Conservation (phyloP, 768 basidiomycete genomes). For the Lactarius hatsudake region DNA sequence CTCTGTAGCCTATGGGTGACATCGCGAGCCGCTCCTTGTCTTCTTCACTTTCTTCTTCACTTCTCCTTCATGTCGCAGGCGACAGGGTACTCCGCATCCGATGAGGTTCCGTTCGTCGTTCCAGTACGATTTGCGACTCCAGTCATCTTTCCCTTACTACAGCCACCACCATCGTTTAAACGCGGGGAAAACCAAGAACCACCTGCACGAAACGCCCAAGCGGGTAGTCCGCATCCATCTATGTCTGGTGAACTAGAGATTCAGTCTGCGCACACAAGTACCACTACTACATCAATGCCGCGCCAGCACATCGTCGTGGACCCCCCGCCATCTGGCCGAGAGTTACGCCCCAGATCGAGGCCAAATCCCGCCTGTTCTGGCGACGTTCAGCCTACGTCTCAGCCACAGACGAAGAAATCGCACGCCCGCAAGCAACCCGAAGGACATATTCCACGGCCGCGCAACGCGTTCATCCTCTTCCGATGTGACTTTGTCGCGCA, state of each 20-base stretch:
- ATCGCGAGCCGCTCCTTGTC: slow-evolving; percentile 13
- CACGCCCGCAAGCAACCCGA: slow-evolving; percentile 48
- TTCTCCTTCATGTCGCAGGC: slow-evolving; percentile 16
- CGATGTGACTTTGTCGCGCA: slow-evolving; percentile 70
- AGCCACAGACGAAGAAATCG: slow-evolving; percentile 37
- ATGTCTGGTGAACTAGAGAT: not conserved
- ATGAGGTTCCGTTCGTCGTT: not conserved
- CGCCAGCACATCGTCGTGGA: not conserved
- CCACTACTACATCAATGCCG: not conserved
- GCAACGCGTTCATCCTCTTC: slow-evolving; percentile 80
- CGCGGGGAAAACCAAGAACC: not conserved
- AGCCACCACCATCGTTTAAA: slow-evolving; percentile 20
- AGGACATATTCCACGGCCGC: slow-evolving; percentile 65
- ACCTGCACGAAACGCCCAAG: not conserved
- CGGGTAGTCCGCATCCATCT: not conserved
- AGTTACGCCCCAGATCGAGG: not conserved
- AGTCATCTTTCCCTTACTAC: not conserved
- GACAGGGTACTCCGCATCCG: not conserved
- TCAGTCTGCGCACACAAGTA: not conserved
- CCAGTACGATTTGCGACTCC: slow-evolving; percentile 3
- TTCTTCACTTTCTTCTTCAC: slow-evolving; percentile 5
- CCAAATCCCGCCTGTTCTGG: not conserved
- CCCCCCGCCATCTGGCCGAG: not conserved
- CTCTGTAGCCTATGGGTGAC: not conserved
- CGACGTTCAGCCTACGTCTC: not conserved